Conservation (phyloP, 371 early-diverging fungal species). For the Mucor sp. region DNA sequence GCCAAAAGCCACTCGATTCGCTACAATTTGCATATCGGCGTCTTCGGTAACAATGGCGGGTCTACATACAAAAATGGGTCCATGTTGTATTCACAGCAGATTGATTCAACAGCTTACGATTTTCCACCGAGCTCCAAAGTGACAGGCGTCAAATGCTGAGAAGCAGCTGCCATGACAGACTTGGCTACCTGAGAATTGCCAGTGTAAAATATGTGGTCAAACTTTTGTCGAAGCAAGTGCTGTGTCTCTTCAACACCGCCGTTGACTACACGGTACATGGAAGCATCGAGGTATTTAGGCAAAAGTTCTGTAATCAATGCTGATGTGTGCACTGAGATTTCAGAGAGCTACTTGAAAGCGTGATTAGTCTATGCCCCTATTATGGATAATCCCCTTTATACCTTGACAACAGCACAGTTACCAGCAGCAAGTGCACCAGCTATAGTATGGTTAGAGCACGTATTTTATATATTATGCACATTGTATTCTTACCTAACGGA, state of each 20-base stretch:
- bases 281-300: conserved; percentile 72
- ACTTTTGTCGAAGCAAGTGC: conserved; percentile 63
- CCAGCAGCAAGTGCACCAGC: conserved; percentile 87
- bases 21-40: conserved; percentile 62
- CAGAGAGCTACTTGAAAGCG: conserved; percentile 58
- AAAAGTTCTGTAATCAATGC: conserved; percentile 64
- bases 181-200: conserved; percentile 78
- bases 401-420: conserved; percentile 75
- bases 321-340: conserved; percentile 72
- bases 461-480: too few relatives aligned
- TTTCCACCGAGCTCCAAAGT: conserved; percentile 89
- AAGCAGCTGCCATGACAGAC: conserved; percentile 74
- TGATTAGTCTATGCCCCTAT: too few relatives aligned
- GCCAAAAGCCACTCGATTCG: conserved; percentile 79
- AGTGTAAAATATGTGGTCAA: conserved; percentile 89
- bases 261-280: conserved; percentile 70
- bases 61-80: conserved; percentile 16
- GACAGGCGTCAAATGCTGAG: conserved; percentile 69
- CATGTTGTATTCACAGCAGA: background rate
- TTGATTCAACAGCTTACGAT: conserved; percentile 32
- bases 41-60: conserved; percentile 75
- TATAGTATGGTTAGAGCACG: background rate
- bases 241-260: conserved; percentile 83
- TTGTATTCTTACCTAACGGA: conserved; percentile 28
- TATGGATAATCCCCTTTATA: background rate